A percentile compares a stretch with the other conserved stretches of the same genome.
Conservation (phyloP, 2,329 filamentous ascomycete genomes). For the Trichophyton schoenleinii region DNA sequence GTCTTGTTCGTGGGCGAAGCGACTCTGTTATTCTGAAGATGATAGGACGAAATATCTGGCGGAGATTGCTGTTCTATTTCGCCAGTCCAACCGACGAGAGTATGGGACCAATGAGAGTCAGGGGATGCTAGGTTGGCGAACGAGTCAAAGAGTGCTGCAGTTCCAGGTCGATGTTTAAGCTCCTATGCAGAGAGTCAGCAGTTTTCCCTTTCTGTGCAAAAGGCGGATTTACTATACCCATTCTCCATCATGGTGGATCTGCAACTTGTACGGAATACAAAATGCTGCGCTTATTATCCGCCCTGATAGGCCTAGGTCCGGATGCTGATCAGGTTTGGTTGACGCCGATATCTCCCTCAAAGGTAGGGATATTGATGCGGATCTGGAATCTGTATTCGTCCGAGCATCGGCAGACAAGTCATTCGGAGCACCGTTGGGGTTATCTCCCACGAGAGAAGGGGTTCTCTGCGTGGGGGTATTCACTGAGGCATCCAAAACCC, state of each 20-base stretch:
- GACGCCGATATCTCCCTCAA: slow-evolving; percentile 13
- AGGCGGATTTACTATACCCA: slow-evolving; percentile 37
- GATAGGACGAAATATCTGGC: slow-evolving; percentile 22
- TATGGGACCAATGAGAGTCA: slow-evolving; percentile 77
- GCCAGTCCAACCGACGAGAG: slow-evolving; percentile 86
- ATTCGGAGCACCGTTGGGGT: neutral
- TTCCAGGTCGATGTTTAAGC: slow-evolving; percentile 64
- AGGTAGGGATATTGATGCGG: neutral
- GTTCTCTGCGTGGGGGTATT: neutral
- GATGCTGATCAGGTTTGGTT: slow-evolving; percentile 41
- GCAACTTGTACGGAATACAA: slow-evolving; percentile 49
- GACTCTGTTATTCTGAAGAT: slow-evolving; percentile 11
- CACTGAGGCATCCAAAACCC: neutral
- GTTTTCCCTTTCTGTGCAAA: neutral
- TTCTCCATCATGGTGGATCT: slow-evolving; percentile 39
- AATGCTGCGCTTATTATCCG: slow-evolving; percentile 53
- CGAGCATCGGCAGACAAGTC: neutral
- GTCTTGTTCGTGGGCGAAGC: slow-evolving; percentile 52
- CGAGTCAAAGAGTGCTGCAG: slow-evolving; percentile 84
- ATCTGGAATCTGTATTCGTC: too few relatives aligned
- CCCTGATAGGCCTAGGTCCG: slow-evolving; percentile 47
- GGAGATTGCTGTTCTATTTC: slow-evolving; percentile 50
- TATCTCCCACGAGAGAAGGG: neutral
- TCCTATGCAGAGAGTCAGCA: slow-evolving; percentile 40
- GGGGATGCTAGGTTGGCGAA: slow-evolving; percentile 79